These are phyloP conservation scores for Solanum piurae DNA, from an alignment of 257 asterid species.

Conservation along the genomic window DNA sequence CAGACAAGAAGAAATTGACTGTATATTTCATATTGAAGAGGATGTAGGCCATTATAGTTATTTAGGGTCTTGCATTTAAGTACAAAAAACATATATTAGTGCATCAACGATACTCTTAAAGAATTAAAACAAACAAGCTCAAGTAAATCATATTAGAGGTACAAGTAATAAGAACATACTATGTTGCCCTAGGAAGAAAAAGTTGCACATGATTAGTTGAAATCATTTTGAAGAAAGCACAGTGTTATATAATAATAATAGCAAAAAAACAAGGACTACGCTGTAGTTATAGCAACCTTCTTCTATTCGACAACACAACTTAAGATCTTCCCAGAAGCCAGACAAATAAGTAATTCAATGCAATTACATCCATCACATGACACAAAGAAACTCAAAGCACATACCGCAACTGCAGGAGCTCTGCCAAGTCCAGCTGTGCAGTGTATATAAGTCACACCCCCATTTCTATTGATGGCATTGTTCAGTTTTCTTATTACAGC, in stretches of 20 bases:
- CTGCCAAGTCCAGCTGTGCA: conserved; percentile 98
- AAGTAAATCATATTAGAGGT: neutral
- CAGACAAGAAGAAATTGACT: neutral
- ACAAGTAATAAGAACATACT: neutral
- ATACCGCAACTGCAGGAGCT: conserved; percentile 93
- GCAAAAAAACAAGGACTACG: neutral
- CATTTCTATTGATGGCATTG: conserved; percentile 55
- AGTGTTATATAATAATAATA: neutral
- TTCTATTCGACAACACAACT: neutral
- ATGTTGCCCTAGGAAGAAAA: neutral
- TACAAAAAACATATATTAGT: neutral
- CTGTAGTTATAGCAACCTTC: neutral
- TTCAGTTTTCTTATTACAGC: conserved; percentile 79
- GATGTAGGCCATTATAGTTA: neutral
- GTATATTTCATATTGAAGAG: neutral
- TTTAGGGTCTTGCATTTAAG: neutral
- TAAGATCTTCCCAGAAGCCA: neutral
- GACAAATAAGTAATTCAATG: neutral
- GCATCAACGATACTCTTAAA: neutral
- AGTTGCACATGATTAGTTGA: neutral
- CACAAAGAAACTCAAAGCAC: conserved; percentile 9
- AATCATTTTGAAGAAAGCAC: neutral
- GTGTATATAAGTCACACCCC: conserved; percentile 88
- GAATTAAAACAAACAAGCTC: neutral
- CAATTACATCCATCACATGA: neutral